A percentile compares a stretch with the other conserved stretches of the same genome.
Conservation (phyloP, 805 yeast species). For the Pichia deserticola region DNA sequence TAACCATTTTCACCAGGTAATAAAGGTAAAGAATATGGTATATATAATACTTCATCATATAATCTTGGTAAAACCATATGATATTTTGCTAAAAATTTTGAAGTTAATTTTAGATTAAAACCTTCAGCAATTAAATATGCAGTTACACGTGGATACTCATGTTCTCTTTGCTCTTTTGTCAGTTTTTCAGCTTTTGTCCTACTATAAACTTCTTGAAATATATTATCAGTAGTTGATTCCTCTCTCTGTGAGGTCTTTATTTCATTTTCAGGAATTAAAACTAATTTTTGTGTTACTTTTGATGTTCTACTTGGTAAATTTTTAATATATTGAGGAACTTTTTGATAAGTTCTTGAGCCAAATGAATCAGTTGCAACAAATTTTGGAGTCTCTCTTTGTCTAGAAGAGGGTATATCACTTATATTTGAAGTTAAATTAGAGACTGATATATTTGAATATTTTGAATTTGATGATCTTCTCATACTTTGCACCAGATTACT, state of each 20-base stretch:
- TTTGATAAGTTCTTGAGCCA: conserved; percentile 15
- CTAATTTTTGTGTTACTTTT: conserved; percentile 78
- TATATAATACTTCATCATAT: conserved; percentile 90
- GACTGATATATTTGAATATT: conserved; percentile 73
- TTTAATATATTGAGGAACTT: conserved; percentile 43
- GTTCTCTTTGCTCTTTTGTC: conserved; percentile 53
- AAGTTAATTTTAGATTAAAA: conserved; percentile 55
- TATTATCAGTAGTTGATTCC: conserved; percentile 27
- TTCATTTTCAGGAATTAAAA: conserved; percentile 67
- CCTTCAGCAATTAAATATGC: conserved; percentile 89
- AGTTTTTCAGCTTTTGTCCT: conserved; percentile 44
- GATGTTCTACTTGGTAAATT: conserved; percentile 69
- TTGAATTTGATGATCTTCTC: conserved; percentile 23
- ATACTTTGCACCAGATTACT: conserved; percentile 8
- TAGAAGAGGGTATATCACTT: conserved; percentile 85
- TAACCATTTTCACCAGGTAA: conserved; percentile 78
- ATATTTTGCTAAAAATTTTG: conserved; percentile 53
- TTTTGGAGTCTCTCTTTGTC: conserved; percentile 25
- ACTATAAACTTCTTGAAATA: conserved; percentile 24
- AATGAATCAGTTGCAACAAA: conserved; percentile 13
- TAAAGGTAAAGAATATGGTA: conserved; percentile 80
- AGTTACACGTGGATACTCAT: conserved; percentile 74
- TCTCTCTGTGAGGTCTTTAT: conserved; percentile 10
- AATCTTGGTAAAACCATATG: conserved; percentile 83
- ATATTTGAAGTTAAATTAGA: conserved; percentile 70